Evolutionary conservation across 345 rosid genomes (phyloP), one percentile per base, ranked within the genome.

Genomic region (Eucalyptus sp.): DNA sequence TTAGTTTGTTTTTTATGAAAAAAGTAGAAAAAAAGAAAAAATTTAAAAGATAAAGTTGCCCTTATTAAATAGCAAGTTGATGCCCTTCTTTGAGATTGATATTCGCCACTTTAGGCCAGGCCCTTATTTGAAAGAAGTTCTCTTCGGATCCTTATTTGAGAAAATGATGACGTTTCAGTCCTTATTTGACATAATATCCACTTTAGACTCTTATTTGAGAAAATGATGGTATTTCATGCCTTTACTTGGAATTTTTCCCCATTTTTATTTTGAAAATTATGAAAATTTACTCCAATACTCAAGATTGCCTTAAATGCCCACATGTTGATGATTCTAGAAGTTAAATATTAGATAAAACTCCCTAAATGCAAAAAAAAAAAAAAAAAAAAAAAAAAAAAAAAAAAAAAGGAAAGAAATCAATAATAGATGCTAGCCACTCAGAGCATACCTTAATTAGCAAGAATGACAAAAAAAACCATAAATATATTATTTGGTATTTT

Each of bases 121-220:
- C 4, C 2, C 0, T 51, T 51, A 51, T 17, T 17, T 17, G 1
- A 50, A 51, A 51, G 2, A 51, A 17, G 4, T 52, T 52, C 24
- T 7, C 24, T 52, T 17, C 9, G 3, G 3, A 52, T 1, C 0
- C 4, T 17, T 52, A 4, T 52, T 52, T 17, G 22, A 52, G 56
- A 17, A 52, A 52, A 52, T 52, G 56, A 52, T 52, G 4, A 7
- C 9, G 7, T 4, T 52, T 17, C 0, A 17, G 1, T 0, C 4
- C 4, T 52, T 52, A 52, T 52, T 52, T 52, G 24, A 7, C 24
- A 52, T 0, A 52, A 52, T 52, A 7, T 52, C 4, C 4, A 52
- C 9, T 51, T 51, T 51, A 7, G 2, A 0, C 1, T 17, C 1
- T 17, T 51, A 51, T 51, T 51, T 51, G 22, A 52, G 3, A 51